These are phyloP conservation scores for Ophiostoma ips DNA, from an alignment of 2,329 filamentous ascomycete species.

Conservation along the genomic window DNA sequence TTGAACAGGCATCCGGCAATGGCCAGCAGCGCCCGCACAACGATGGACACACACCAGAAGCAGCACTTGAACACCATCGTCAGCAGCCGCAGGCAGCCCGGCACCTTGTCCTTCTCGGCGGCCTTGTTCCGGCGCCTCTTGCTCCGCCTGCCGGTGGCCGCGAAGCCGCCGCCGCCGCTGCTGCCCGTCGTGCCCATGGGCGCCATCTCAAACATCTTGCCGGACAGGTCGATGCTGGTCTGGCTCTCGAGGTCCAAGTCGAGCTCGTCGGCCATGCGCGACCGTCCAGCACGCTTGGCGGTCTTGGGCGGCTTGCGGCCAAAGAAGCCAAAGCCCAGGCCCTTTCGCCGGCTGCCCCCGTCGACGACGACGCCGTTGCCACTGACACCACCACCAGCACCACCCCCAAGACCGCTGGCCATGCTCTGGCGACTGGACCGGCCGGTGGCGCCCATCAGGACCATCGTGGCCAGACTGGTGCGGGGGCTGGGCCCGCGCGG, in stretches of 20 bases:
- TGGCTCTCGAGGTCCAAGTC: constrained; percentile 53
- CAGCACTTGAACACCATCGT: constrained; percentile 43
- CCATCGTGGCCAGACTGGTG: constrained; percentile 14
- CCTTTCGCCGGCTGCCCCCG: constrained; percentile 8
- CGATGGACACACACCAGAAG: constrained; percentile 42
- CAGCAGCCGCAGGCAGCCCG: constrained; percentile 32
- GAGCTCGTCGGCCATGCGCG: constrained; percentile 38
- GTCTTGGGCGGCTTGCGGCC: constrained; percentile 11
- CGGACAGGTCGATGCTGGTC: constrained; percentile 28
- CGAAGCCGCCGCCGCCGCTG: not conserved
- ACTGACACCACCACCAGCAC: too few species aligned
- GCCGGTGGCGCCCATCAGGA: constrained; percentile 13
- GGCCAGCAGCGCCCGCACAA: constrained; percentile 37
- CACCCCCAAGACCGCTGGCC: too few species aligned
- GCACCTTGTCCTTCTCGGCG: constrained; percentile 30
- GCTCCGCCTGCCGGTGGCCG: not conserved
- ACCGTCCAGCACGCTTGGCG: constrained; percentile 10
- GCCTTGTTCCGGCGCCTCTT: constrained; percentile 20
- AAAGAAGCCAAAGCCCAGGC: constrained; percentile 3
- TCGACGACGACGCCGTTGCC: not conserved
- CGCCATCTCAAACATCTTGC: constrained; percentile 25
- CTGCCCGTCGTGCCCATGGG: not conserved
- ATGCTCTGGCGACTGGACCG: constrained; percentile 20
- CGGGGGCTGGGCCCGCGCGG: constrained; percentile 1
- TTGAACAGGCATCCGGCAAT: constrained; percentile 37